Percentiles rank a stretch among this genome's conserved stretches.
Evolutionary conservation across 805 yeast species (phyloP).

Genomic region (Suhomyces kilbournensis): DNA sequence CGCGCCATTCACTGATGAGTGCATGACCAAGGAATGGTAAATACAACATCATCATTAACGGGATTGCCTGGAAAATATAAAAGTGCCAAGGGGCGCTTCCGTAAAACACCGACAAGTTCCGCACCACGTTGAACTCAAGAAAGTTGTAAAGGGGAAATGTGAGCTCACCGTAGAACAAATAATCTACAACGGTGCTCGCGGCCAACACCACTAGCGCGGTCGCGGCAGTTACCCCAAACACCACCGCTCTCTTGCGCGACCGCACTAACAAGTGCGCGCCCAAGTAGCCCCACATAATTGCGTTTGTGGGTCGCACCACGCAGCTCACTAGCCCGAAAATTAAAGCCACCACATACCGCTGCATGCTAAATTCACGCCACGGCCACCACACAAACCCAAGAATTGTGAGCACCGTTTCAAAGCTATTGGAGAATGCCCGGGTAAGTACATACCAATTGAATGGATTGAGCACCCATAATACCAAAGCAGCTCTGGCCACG

Average conservation of each 20-base stretch:
- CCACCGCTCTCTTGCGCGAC: background rate
- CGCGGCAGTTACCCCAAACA: conserved; percentile 14
- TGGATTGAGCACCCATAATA: conserved; percentile 57
- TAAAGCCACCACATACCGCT: conserved; percentile 35
- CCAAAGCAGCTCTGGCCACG: conserved; percentile 42
- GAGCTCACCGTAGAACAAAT: conserved; percentile 51
- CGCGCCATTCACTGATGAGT: conserved; percentile 9
- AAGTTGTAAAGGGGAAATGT: conserved; percentile 69
- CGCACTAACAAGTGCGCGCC: conserved; percentile 38
- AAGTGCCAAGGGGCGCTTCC: conserved; percentile 85
- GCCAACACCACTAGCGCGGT: conserved; percentile 27
- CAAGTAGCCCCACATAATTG: conserved; percentile 66
- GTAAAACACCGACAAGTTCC: conserved; percentile 73
- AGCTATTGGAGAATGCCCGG: conserved; percentile 80
- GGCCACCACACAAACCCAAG: conserved; percentile 73
- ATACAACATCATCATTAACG: conserved; percentile 65
- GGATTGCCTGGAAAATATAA: conserved; percentile 79
- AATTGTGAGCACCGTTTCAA: conserved; percentile 71
- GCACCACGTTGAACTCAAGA: conserved; percentile 71
- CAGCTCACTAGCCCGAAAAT: conserved; percentile 59
- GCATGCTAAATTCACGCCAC: conserved; percentile 37
- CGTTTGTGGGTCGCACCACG: conserved; percentile 82
- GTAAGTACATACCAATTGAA: conserved; percentile 82
- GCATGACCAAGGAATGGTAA: conserved; percentile 53
- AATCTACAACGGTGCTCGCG: conserved; percentile 50